Evolutionary conservation across 345 rosid species (phyloP).

Genomic region (Syzygium oleosum): DNA sequence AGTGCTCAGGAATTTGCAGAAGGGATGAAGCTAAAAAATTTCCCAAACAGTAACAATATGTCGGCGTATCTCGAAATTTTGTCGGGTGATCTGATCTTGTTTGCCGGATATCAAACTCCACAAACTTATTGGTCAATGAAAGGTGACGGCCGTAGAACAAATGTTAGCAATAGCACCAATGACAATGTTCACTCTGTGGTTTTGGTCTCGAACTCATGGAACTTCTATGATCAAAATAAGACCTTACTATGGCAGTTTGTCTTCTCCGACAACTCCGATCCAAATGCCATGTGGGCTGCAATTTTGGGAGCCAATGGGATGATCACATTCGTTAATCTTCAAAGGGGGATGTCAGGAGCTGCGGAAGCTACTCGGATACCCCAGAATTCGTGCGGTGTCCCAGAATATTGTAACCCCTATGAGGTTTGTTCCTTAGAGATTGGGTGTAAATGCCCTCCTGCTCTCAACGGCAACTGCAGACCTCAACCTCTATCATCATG

Average conservation of each 20-base stretch:
- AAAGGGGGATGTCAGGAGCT: background rate
- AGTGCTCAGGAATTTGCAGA: slow-evolving; percentile 22
- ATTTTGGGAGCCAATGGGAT: slow-evolving; percentile 22
- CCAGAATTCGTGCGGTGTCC: slow-evolving; percentile 20
- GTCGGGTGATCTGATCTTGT: slow-evolving; percentile 26
- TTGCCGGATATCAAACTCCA: slow-evolving; percentile 23
- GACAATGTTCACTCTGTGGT: slow-evolving; percentile 23
- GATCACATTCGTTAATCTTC: slow-evolving; percentile 27
- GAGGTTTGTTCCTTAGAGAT: slow-evolving; percentile 16
- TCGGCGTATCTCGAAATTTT: slow-evolving; percentile 16
- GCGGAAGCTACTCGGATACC: slow-evolving; percentile 30
- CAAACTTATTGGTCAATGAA: slow-evolving; percentile 38
- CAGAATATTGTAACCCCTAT: slow-evolving; percentile 25
- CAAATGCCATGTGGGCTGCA: slow-evolving; percentile 31
- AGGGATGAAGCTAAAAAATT: slow-evolving; percentile 33
- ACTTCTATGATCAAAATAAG: slow-evolving; percentile 26
- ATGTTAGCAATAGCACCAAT: background rate
- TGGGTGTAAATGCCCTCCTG: slow-evolving; percentile 28
- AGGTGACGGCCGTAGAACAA: slow-evolving; percentile 14
- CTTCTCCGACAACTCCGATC: slow-evolving; percentile 17
- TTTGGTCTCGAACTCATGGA: slow-evolving; percentile 36
- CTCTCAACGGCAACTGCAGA: slow-evolving; percentile 9
- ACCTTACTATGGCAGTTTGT: slow-evolving; percentile 29
- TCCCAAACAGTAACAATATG: background rate
- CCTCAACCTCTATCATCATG: slow-evolving; percentile 20